Conservation (phyloP, 208 protist genomes). For the Leishmania lainsoni region DNA sequence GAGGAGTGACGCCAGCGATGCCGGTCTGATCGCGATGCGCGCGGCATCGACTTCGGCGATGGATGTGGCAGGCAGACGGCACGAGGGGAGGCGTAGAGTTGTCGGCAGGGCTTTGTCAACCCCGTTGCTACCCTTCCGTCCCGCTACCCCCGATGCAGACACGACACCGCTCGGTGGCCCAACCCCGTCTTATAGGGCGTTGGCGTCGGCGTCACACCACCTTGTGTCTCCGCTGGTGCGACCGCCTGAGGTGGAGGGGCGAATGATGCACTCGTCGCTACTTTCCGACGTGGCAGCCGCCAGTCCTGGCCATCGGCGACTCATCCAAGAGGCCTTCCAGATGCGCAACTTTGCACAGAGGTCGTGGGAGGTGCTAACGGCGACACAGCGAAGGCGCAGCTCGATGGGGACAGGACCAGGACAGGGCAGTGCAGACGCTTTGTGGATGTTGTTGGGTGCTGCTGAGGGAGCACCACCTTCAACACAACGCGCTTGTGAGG, state of each 20-base stretch:
- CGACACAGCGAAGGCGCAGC: not conserved
- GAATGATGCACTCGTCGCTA: conserved; percentile 21
- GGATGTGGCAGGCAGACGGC: not conserved
- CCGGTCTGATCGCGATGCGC: not conserved
- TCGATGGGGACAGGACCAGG: too few relatives aligned
- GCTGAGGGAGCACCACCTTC: conserved; percentile 5
- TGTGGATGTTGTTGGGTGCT: not conserved
- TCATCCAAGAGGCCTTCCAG: conserved; percentile 31
- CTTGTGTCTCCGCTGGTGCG: not conserved
- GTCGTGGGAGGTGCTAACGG: conserved; percentile 7
- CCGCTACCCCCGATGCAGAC: not conserved
- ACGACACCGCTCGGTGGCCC: not conserved
- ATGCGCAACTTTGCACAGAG: conserved; percentile 26
- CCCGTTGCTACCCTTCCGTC: not conserved
- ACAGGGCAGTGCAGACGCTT: not conserved
- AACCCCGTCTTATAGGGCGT: not conserved
- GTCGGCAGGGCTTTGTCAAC: not conserved
- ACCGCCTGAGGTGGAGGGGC: not conserved
- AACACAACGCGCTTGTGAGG: not conserved
- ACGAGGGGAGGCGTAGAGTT: not conserved
- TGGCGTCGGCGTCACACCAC: not conserved
- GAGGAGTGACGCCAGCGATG: not conserved
- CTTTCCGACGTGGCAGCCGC: conserved; percentile 29
- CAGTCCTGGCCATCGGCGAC: conserved; percentile 16
- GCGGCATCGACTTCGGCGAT: not conserved